Evolutionary conservation across 2,329 filamentous ascomycete species (phyloP), one percentile per base, ranked within the genome.

Genomic region (Colletotrichum musae): DNA sequence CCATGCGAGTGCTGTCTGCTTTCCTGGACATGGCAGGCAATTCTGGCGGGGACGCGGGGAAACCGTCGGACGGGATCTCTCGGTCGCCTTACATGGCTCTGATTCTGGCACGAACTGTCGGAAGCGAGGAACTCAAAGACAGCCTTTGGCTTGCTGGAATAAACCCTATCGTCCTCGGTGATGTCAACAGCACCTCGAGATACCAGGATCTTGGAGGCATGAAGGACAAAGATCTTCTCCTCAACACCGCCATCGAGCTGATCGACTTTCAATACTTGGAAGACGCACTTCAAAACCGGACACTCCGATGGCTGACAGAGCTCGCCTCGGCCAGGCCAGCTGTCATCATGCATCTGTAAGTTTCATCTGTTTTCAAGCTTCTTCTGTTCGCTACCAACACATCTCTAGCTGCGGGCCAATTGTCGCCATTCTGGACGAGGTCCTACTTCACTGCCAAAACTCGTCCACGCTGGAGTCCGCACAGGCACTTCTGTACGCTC

Each of bases 251-350:
- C 1, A 89, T 92, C 64, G 86, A 88, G 74, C 81, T 92, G 50
- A 86, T 92, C 10, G 91, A 93, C 75, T 92, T 93, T 74, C 86
- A 88, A 64, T 87, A 87, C 66, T 80, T 92, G 7, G 90, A 92
- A 66, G 89, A 92, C 64, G 81, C 82, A 2, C 84, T 90, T 18
- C 90, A 92, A 75, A 85, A 86, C 51, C 84, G 88, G 15, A 87
- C 84, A 16, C 79, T 93, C 3, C 75, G 81, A 16, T 91, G 90
- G 88, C 82, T 93, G 43, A 88, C 87, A 59, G 82, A 86, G 58
- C 77, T 92, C 32, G 89, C 89, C 3, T 74, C 76, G 10, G 82
- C 82, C 21, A 82, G 90, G 24, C 88, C 89, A 3, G 79, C 82
- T 7, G 89, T 92, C 9, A 82, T 91, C 26, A 73, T 87, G 52